Evolutionary conservation across 1,284 basidiomycete genomes (phyloP), one percentile per base, ranked within the genome.

Genomic region (Puccinia polysora): DNA sequence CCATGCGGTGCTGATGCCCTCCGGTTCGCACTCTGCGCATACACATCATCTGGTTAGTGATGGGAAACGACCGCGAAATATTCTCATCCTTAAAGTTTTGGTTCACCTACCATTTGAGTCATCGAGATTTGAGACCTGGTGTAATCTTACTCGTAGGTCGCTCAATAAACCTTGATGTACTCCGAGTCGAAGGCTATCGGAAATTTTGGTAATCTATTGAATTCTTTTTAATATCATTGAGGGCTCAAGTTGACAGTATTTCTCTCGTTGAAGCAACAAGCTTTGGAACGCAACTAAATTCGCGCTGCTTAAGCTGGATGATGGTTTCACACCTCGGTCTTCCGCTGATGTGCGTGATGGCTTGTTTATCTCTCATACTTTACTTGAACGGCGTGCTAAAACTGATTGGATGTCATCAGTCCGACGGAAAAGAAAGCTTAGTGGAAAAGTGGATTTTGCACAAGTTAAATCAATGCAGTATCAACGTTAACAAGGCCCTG

Each of bases 201-300:
- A 98, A 98, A 78, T 81, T 77, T 58, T 53, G 76, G 49, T 69
- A 15, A 49, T 55, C 56, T 55, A 10, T 34, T 45, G 10, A 34
- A 34, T 4, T 28, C 36, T 34, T 25, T 25, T 38, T n/a, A 36
- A 18, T 52, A 15, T 32, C 30, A 50, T 15, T 18, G 20, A 60
- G 18, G 20, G 30, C 2, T 3, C 15, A 50, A 12, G 8, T 34
- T 69, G 12, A 59, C 56, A 14, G 8, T 20, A 28, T 15, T 10
- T 20, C n/a, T 2, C 2, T n/a, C 55, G 75, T 82, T 96, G 97
- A 84, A 98, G 96, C 84, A 98, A 99, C 84, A 98, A 98, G 84
- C 88, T 99, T 34, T 98, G 96, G 86, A 98, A 99, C 80, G 96
- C 96, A 0, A 98, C 94, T 73, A 95, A 95, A 81, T 98, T 99